Percentiles rank a stretch among this genome's conserved stretches.
Conservation (phyloP, 202 grass and related monocot species). For the Cymbopogon flexuosus region DNA sequence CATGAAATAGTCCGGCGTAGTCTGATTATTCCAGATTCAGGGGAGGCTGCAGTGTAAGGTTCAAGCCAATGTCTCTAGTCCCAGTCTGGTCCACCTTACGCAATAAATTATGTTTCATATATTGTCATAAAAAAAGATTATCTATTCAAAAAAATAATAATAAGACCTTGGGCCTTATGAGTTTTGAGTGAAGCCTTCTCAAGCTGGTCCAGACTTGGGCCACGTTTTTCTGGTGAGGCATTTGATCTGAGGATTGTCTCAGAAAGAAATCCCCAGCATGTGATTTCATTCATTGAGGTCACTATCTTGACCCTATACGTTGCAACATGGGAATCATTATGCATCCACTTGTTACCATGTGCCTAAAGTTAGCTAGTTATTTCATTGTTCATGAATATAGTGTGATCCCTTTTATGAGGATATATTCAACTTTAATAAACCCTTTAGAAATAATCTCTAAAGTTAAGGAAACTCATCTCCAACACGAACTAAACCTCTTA, state of each 20-base stretch:
- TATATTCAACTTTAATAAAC: background rate
- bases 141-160: background rate
- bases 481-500: background rate
- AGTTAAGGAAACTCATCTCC: background rate
- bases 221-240: background rate
- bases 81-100: no score
- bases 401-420: background rate
- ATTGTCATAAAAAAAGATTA: background rate
- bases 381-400: background rate
- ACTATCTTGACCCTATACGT: background rate
- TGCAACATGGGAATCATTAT: background rate
- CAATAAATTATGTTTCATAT: background rate
- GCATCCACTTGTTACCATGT: background rate
- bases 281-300: background rate
- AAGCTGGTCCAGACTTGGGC: background rate
- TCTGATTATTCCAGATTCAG: background rate
- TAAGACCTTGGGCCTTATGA: background rate
- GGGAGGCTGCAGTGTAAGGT: background rate
- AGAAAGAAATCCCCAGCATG: background rate
- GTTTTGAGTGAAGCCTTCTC: background rate
- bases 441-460: background rate
- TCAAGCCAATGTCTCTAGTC: background rate
- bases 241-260: background rate
- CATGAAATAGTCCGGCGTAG: background rate
- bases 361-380: background rate